A percentile compares a stretch with the other conserved stretches of the same genome.
Conservation (phyloP, 371 early-diverging fungal genomes). For the Phascolomyces articulosus region DNA sequence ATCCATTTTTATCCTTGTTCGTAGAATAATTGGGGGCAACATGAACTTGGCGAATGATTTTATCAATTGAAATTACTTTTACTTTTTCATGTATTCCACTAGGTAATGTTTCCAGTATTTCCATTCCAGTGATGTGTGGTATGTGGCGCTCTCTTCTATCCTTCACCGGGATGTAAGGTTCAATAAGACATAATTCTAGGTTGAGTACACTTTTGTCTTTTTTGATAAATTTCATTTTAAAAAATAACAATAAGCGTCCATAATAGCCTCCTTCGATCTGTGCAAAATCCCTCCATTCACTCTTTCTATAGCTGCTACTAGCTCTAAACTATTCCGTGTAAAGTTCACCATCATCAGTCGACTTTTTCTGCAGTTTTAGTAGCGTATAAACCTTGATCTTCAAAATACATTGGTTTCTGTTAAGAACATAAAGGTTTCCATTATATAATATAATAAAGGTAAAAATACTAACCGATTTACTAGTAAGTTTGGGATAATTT, state of each 20-base stretch:
- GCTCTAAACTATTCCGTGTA: background rate
- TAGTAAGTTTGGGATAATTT: background rate
- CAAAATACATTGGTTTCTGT: background rate
- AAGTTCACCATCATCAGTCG: background rate
- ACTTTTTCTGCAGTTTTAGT: background rate
- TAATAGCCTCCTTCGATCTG: background rate
- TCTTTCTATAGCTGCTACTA: background rate
- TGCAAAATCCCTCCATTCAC: background rate
- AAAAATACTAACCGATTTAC: background rate
- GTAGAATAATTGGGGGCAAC: conserved; percentile 5
- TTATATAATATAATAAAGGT: background rate
- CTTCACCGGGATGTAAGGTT: background rate
- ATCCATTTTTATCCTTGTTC: background rate
- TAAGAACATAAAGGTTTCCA: background rate
- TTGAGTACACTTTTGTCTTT: background rate
- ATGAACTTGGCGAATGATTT: conserved; percentile 4
- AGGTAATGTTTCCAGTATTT: background rate
- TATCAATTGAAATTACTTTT: background rate
- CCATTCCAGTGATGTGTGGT: conserved; percentile 6
- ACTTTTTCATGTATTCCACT: background rate
- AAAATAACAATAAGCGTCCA: conserved; percentile 1
- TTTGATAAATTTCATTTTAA: background rate
- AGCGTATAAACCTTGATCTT: background rate
- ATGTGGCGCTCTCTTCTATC: background rate
- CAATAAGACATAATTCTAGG: background rate